Evolutionary conservation across 768 basidiomycete species (phyloP).

Genomic region (Dioszegia crocea): DNA sequence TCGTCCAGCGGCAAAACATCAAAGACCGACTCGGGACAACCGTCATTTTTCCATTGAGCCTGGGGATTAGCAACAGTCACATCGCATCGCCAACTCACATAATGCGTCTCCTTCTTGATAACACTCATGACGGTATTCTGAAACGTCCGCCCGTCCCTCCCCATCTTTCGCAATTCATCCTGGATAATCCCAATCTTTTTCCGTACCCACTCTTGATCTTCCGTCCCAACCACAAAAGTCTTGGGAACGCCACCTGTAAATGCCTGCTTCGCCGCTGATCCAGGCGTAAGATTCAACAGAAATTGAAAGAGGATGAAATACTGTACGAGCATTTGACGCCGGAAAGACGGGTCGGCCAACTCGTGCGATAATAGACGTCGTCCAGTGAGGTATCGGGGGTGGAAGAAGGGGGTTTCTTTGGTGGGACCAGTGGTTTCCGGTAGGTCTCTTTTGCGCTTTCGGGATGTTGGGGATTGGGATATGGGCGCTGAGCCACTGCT

Average conservation of each 20-base stretch:
- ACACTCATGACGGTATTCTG: constrained; percentile 39
- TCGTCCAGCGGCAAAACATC: constrained; percentile 31
- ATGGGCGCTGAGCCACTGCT: background rate
- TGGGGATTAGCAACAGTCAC: constrained; percentile 3
- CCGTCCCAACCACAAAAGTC: constrained; percentile 31
- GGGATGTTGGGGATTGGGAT: background rate
- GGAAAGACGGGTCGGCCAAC: constrained; percentile 42
- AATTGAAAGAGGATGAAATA: constrained; percentile 47
- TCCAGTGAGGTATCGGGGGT: constrained; percentile 41
- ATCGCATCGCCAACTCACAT: constrained; percentile 26
- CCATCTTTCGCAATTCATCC: constrained; percentile 37
- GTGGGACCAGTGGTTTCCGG: background rate
- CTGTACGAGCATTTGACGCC: constrained; percentile 44
- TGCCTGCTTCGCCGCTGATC: constrained; percentile 36
- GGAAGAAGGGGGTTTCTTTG: constrained; percentile 25
- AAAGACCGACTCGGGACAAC: constrained; percentile 36
- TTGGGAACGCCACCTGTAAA: constrained; percentile 45
- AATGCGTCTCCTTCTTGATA: constrained; percentile 35
- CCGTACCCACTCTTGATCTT: constrained; percentile 39
- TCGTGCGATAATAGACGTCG: constrained; percentile 38
- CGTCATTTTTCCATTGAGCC: constrained; percentile 47
- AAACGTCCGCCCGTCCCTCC: constrained; percentile 29
- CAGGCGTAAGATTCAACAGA: constrained; percentile 39
- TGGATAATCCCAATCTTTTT: constrained; percentile 23
- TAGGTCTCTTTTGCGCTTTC: constrained; percentile 24